Evolutionary conservation across 306 rosid species (phyloP).

Genomic region (Acacia acuminata): DNA sequence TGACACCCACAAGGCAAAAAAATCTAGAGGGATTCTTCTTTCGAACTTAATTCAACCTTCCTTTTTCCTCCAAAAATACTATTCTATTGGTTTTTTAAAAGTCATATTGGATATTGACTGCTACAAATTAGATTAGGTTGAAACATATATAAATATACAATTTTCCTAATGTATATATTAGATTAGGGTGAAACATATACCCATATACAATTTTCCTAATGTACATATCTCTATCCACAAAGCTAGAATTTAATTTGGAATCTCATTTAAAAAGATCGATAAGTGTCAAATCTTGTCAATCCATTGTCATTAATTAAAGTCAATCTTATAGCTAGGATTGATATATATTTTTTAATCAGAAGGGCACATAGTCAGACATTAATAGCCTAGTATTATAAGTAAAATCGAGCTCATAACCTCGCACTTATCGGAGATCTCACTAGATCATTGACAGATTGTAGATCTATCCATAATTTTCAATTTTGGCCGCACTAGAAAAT

Average conservation of each 20-base stretch:
- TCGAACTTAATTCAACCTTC: background rate
- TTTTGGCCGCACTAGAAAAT: background rate
- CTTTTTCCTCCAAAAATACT: background rate
- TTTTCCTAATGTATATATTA: background rate
- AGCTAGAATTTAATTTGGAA: too few species aligned
- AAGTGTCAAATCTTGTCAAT: too few species aligned
- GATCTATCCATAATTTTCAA: background rate
- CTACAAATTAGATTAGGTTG: background rate
- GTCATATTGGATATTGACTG: background rate
- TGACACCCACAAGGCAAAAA: conserved; percentile 48
- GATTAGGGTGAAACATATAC: background rate
- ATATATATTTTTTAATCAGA: too few species aligned
- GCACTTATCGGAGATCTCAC: too few species aligned
- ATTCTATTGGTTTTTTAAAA: background rate
- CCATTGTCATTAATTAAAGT: background rate
- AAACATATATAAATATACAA: background rate
- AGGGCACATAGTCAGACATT: too few species aligned
- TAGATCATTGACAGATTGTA: too few species aligned
- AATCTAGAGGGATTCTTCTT: conserved; percentile 33
- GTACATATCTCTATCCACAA: background rate
- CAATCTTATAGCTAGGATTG: background rate
- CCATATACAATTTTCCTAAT: background rate
- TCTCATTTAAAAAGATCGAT: too few species aligned
- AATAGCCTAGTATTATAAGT: too few species aligned
- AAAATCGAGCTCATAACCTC: too few species aligned